Evolutionary conservation across 495 filamentous ascomycete genomes (phyloP).

Genomic region (Echria macrotheca): DNA sequence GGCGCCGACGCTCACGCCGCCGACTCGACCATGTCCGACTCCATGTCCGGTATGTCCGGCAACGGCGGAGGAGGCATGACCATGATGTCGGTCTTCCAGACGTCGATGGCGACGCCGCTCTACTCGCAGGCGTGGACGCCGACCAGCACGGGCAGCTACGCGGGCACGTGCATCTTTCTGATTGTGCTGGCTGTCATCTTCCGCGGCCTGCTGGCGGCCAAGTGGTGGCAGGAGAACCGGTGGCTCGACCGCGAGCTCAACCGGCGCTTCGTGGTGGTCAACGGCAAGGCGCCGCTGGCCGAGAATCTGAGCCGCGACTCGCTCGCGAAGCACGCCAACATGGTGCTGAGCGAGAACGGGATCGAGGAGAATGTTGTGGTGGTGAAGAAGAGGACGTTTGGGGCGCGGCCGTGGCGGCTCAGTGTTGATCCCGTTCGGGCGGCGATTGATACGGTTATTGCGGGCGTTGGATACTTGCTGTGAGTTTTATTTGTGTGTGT

Average conservation of each 20-base stretch:
- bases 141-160: constrained; percentile 59
- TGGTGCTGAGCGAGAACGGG: constrained; percentile 60
- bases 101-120: constrained; percentile 60
- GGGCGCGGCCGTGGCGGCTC: constrained; percentile 65
- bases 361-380: constrained; percentile 70
- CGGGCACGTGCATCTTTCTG: constrained; percentile 82
- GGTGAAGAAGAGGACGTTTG: constrained; percentile 47
- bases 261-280: constrained; percentile 69
- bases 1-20: constrained; percentile 5
- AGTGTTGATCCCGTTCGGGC: constrained; percentile 74
- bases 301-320: constrained; percentile 45
- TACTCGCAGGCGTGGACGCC: constrained; percentile 74
- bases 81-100: constrained; percentile 60
- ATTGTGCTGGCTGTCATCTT: constrained; percentile 64
- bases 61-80: no score
- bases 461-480: constrained; percentile 82
- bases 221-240: constrained; percentile 45
- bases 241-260: constrained; percentile 60
- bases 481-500: constrained; percentile 45
- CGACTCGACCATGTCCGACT: background rate
- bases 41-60: no score
- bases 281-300: constrained; percentile 53
- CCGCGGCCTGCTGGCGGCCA: constrained; percentile 64
- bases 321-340: constrained; percentile 53
- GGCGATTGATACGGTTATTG: constrained; percentile 58